Evolutionary conservation across 2,329 filamentous ascomycete genomes (phyloP).

Genomic region (Magnaporthiopsis rhizophila): DNA sequence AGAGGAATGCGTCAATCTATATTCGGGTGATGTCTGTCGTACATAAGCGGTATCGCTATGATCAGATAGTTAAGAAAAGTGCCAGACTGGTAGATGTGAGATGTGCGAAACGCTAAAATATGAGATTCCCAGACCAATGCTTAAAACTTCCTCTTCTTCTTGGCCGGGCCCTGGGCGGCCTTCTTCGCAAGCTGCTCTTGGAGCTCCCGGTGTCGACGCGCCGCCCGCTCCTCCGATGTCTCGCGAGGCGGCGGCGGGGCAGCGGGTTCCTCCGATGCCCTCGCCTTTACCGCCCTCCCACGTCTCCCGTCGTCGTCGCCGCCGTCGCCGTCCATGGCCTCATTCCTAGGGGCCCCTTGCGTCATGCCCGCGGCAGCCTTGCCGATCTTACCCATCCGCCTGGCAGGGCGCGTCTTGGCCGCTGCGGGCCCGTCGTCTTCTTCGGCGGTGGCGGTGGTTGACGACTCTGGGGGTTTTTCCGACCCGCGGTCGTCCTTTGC

Average conservation of each 20-base stretch:
- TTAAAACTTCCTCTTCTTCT: conserved; percentile 50
- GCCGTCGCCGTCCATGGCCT: conserved; percentile 13
- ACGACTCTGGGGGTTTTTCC: neutral
- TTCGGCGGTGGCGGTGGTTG: neutral
- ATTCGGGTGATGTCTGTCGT: too few relatives aligned
- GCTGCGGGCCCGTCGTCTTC: conserved; percentile 6
- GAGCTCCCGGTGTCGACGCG: conserved; percentile 42
- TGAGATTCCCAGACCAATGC: too few relatives aligned
- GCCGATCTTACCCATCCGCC: conserved; percentile 27
- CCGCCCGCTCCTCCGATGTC: conserved; percentile 37
- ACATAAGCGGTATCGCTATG: too few relatives aligned
- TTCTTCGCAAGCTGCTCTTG: conserved; percentile 42
- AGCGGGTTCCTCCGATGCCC: conserved; percentile 14
- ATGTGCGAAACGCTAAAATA: too few relatives aligned
- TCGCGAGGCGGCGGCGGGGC: conserved; percentile 25
- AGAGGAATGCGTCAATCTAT: too few relatives aligned
- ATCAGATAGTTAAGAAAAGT: too few relatives aligned
- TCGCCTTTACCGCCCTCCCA: neutral
- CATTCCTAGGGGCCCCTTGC: conserved; percentile 4
- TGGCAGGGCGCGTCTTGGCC: conserved; percentile 12
- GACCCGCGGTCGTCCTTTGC: neutral
- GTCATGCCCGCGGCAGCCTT: conserved; percentile 12
- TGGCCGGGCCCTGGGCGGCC: conserved; percentile 39
- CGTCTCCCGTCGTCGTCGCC: conserved; percentile 7
- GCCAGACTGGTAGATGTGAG: too few relatives aligned